phyloP scores from a whole-genome alignment of 345 rosid species.

The Eutrema japonicum region DNA sequence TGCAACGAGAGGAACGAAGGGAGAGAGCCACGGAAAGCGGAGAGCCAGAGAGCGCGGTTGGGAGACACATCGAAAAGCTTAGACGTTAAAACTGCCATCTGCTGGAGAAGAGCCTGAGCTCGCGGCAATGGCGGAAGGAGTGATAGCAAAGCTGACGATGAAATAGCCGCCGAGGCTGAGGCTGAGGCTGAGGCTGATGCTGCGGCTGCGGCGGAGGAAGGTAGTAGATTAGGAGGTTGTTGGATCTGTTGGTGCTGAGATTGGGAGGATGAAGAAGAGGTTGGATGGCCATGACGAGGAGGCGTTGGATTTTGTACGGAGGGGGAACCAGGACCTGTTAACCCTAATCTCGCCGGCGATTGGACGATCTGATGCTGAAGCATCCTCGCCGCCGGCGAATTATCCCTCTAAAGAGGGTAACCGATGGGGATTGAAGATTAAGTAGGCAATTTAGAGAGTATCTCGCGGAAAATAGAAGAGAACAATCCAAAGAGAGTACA shows the following conservation, averaged over 20 bases:
- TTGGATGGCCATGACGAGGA: slow-evolving; percentile 55
- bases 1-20: slow-evolving; percentile 77
- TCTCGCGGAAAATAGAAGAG: not conserved
- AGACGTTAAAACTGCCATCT: slow-evolving; percentile 72
- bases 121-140: slow-evolving; percentile 91
- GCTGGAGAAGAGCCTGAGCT: slow-evolving; percentile 84
- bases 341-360: slow-evolving; percentile 86
- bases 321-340: slow-evolving; percentile 79
- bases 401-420: not conserved
- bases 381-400: slow-evolving; percentile 51
- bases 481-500: not conserved
- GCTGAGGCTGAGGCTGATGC: slow-evolving; percentile 19
- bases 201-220: slow-evolving; percentile 39
- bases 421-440: not conserved
- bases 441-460: not conserved
- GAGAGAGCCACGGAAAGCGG: slow-evolving; percentile 74
- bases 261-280: slow-evolving; percentile 49
- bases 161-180: slow-evolving; percentile 43
- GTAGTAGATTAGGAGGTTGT: slow-evolving; percentile 42
- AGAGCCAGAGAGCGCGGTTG: slow-evolving; percentile 71
- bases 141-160: slow-evolving; percentile 72
- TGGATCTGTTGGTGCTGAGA: slow-evolving; percentile 45
- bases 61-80: slow-evolving; percentile 85
- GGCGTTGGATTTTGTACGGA: slow-evolving; percentile 71
- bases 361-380: slow-evolving; percentile 82